Evolutionary conservation across 352 stramenopile species (phyloP).

Genomic region (Phytophthora citricola): DNA sequence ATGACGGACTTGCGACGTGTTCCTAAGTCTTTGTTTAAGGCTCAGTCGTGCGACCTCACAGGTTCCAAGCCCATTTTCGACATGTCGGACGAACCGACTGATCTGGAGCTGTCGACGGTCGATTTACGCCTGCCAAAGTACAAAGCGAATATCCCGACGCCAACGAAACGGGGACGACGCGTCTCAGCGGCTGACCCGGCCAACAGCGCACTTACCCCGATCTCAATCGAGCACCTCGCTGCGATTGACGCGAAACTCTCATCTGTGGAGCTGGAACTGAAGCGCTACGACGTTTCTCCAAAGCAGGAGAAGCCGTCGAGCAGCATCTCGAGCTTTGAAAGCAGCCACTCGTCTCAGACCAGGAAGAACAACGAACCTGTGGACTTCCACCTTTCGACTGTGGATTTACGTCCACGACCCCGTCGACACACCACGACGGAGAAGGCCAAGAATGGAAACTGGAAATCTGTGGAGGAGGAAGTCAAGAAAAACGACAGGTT

Average conservation of each 20-base stretch:
- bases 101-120: slow-evolving; percentile 19
- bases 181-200: slow-evolving; percentile 4
- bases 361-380: slow-evolving; percentile 10
- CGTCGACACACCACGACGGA: slow-evolving; percentile 29
- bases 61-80: slow-evolving; percentile 13
- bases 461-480: not conserved
- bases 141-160: slow-evolving; percentile 9
- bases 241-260: slow-evolving; percentile 30
- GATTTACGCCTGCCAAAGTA: slow-evolving; percentile 31
- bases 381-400: slow-evolving; percentile 27
- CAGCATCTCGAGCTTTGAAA: slow-evolving; percentile 1
- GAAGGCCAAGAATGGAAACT: not conserved
- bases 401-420: slow-evolving; percentile 17
- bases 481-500: slow-evolving; percentile 1
- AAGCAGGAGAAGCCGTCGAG: slow-evolving; percentile 6
- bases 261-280: slow-evolving; percentile 26
- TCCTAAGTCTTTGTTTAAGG: not conserved
- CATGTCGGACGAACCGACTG: slow-evolving; percentile 11
- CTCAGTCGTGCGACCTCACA: slow-evolving; percentile 14
- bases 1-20: slow-evolving; percentile 14
- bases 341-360: not conserved
- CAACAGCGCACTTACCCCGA: slow-evolving; percentile 20
- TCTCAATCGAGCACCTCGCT: slow-evolving; percentile 25
- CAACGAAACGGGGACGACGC: slow-evolving; percentile 23
- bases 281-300: slow-evolving; percentile 12